Conservation (phyloP, 306 rosid species). For the Quercus glauca region DNA sequence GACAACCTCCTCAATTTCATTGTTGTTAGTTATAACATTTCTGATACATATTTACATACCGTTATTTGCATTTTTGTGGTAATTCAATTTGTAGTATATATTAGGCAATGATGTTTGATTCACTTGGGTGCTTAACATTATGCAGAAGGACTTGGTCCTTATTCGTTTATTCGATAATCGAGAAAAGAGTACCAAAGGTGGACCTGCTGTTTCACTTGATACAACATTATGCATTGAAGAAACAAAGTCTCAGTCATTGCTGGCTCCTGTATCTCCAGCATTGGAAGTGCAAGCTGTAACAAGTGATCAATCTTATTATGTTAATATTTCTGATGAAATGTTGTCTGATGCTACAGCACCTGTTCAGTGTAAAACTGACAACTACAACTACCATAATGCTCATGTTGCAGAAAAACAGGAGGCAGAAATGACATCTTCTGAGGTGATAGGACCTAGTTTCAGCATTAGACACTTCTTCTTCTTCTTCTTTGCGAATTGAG, state of each 20-base stretch:
- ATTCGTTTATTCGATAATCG: slow-evolving; percentile 76
- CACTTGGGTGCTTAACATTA: slow-evolving; percentile 9
- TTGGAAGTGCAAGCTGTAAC: neutral
- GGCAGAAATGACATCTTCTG: slow-evolving; percentile 12
- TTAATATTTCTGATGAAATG: neutral
- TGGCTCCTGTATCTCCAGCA: neutral
- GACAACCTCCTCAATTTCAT: neutral
- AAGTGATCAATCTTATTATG: neutral
- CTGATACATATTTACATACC: neutral
- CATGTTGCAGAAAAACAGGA: slow-evolving; percentile 22
- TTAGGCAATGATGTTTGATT: slow-evolving; percentile 7
- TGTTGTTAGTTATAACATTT: neutral
- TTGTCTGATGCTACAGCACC: slow-evolving; percentile 13
- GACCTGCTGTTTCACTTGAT: slow-evolving; percentile 45
- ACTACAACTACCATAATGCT: slow-evolving; percentile 12
- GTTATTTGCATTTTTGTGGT: neutral
- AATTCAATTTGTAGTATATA: neutral
- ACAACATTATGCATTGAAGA: slow-evolving; percentile 44
- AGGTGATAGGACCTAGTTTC: slow-evolving; percentile 37
- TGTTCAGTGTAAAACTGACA: neutral
- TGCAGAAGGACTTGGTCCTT: slow-evolving; percentile 77
- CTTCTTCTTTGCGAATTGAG: neutral
- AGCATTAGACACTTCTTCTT: slow-evolving; percentile 13
- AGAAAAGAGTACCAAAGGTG: slow-evolving; percentile 64
- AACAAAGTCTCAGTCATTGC: neutral